Evolutionary conservation across 192 early-diverging fungal species (phyloP).

Genomic region (Backusella liffmaniae): DNA sequence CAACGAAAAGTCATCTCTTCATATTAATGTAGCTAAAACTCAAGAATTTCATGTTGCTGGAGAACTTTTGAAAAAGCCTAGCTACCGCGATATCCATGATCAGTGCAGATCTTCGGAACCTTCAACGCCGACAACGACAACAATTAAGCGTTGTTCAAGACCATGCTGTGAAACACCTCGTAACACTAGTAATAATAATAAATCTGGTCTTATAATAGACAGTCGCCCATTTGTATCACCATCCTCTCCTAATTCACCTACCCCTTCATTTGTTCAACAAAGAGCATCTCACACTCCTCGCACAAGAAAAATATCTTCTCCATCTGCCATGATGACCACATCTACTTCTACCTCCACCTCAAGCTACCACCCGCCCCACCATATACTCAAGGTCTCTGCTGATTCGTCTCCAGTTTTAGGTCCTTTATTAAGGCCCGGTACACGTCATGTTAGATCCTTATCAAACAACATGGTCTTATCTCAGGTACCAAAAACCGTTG

Average conservation of each 20-base stretch:
- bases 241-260: background rate
- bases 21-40: background rate
- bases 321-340: background rate
- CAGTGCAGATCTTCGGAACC: conserved; percentile 8
- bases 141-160: background rate
- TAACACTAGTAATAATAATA: conserved; percentile 6
- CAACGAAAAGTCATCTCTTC: background rate
- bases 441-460: conserved; percentile 1
- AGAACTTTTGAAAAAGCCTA: background rate
- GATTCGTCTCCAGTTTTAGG: background rate
- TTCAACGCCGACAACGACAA: background rate
- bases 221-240: background rate
- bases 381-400: background rate
- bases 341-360: background rate
- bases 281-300: background rate
- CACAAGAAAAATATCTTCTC: conserved; percentile 5
- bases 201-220: background rate
- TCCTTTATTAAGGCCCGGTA: background rate
- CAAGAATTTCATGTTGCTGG: background rate
- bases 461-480: background rate
- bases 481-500: background rate
- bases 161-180: conserved; percentile 4
- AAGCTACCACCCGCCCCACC: background rate
- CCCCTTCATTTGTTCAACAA: background rate
- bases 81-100: conserved; percentile 1